These are phyloP conservation scores for Rauvolfia tetraphylla DNA, from an alignment of 257 asterid genomes.

Conservation along the genomic window DNA sequence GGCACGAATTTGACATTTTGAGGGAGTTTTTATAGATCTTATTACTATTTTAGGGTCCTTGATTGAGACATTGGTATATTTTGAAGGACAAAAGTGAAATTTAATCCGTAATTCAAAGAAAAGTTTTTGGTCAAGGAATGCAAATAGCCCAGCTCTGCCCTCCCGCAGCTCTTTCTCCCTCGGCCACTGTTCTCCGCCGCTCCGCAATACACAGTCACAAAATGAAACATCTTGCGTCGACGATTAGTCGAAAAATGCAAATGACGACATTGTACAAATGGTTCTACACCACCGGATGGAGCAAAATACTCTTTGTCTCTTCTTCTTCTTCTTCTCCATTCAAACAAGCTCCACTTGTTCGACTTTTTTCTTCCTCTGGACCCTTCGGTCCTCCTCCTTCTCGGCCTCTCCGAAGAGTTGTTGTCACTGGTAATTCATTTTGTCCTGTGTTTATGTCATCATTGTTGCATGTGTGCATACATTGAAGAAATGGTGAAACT, in stretches of 20 bases:
- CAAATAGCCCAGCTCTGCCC: too few relatives aligned
- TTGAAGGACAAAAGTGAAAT: too few relatives aligned
- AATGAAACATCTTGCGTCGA: not conserved
- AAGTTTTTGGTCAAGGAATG: too few relatives aligned
- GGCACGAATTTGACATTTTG: too few relatives aligned
- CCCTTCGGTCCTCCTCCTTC: constrained; percentile 67
- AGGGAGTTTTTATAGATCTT: too few relatives aligned
- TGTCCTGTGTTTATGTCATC: not conserved
- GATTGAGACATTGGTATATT: too few relatives aligned
- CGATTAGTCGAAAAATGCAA: not conserved
- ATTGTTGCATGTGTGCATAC: not conserved
- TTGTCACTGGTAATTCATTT: constrained; percentile 63
- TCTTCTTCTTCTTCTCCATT: not conserved
- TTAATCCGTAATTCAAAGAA: too few relatives aligned
- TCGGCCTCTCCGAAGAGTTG: constrained; percentile 59
- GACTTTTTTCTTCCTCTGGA: constrained; percentile 34
- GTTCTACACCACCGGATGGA: not conserved
- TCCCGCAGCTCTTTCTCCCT: not conserved
- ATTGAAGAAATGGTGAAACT: not conserved
- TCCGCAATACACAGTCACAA: not conserved
- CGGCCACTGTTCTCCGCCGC: not conserved
- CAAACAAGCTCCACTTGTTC: constrained; percentile 6
- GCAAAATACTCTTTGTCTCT: not conserved
- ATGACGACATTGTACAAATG: not conserved
- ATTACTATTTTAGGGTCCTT: too few relatives aligned